These are phyloP conservation scores for Trypanosoma caninum DNA, from an alignment of 208 protist species.

Conservation along the genomic window DNA sequence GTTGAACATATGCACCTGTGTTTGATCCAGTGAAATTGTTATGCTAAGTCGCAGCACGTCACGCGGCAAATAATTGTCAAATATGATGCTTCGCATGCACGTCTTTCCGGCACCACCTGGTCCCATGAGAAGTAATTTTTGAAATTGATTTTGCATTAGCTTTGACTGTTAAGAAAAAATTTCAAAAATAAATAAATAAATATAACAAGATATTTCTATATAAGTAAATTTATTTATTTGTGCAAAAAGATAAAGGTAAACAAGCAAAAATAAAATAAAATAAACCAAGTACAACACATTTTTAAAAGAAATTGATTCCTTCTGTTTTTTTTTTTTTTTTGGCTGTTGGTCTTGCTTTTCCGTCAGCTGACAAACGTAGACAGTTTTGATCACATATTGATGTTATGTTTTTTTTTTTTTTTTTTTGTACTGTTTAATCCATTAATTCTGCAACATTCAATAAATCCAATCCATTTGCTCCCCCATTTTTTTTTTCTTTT, in stretches of 20 bases:
- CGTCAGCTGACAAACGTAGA: too few relatives aligned
- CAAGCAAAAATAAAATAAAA: slow-evolving; percentile 1
- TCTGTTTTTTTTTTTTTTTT: too few relatives aligned
- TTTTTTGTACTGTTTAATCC: too few relatives aligned
- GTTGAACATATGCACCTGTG: slow-evolving; percentile 97
- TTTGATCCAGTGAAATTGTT: slow-evolving; percentile 98
- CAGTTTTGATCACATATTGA: too few relatives aligned
- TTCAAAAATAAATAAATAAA: slow-evolving; percentile 17
- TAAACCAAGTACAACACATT: too few relatives aligned
- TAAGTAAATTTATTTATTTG: slow-evolving; percentile 3
- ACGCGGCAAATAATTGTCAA: slow-evolving; percentile 98
- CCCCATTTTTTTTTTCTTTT: too few relatives aligned
- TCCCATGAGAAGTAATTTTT: slow-evolving; percentile 97
- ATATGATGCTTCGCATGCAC: slow-evolving; percentile 99
- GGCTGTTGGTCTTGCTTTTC: too few relatives aligned
- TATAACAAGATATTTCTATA: slow-evolving; percentile 8
- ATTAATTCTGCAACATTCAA: too few relatives aligned
- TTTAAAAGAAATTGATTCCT: too few relatives aligned
- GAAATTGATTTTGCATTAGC: slow-evolving; percentile 76
- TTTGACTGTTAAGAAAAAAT: not conserved
- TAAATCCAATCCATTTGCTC: too few relatives aligned
- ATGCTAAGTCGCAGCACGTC: slow-evolving; percentile 92
- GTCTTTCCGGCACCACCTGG: slow-evolving; percentile 95
- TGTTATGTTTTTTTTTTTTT: too few relatives aligned
- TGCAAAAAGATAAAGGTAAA: slow-evolving; percentile 14